A percentile compares a stretch with the other conserved stretches of the same genome.
Evolutionary conservation across 257 asterid genomes (phyloP).

Genomic region (Solanum tarapatanum): DNA sequence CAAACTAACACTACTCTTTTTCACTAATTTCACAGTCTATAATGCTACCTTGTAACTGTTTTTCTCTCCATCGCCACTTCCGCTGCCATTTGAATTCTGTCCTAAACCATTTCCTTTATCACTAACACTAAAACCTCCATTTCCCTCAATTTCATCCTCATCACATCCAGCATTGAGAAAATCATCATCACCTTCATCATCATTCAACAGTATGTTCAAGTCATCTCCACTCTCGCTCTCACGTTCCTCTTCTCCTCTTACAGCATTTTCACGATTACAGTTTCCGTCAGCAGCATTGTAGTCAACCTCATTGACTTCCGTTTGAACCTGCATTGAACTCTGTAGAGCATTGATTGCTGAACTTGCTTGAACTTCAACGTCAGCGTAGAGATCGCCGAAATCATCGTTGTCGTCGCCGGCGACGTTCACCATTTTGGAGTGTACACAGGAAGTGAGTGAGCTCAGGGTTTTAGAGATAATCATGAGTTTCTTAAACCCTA

Average conservation of each 20-base stretch:
- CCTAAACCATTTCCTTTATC: background rate
- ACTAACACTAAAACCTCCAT: background rate
- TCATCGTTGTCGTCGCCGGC: constrained; percentile 23
- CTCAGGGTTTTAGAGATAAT: background rate
- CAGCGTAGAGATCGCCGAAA: constrained; percentile 52
- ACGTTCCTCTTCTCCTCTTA: background rate
- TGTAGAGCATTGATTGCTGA: constrained; percentile 34
- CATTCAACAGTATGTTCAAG: constrained; percentile 25
- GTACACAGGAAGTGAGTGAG: background rate
- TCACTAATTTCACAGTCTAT: background rate
- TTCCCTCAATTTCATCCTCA: background rate
- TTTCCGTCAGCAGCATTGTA: constrained; percentile 1
- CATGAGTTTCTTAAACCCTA: constrained; percentile 14
- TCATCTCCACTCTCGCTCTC: constrained; percentile 21
- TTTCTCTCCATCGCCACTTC: background rate
- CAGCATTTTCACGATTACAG: background rate
- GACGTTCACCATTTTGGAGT: constrained; percentile 20
- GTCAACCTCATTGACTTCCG: background rate
- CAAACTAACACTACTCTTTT: background rate
- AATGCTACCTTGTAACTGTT: constrained; percentile 7
- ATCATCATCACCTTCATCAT: constrained; percentile 1
- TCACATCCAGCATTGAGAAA: background rate
- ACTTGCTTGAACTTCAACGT: constrained; percentile 44
- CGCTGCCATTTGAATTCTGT: background rate
- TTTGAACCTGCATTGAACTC: constrained; percentile 7